A percentile compares a stretch with the other conserved stretches of the same genome.
These are phyloP conservation scores for Cladosporium cucumerinum DNA, from an alignment of 2,329 filamentous ascomycete genomes.

Conservation along the genomic window DNA sequence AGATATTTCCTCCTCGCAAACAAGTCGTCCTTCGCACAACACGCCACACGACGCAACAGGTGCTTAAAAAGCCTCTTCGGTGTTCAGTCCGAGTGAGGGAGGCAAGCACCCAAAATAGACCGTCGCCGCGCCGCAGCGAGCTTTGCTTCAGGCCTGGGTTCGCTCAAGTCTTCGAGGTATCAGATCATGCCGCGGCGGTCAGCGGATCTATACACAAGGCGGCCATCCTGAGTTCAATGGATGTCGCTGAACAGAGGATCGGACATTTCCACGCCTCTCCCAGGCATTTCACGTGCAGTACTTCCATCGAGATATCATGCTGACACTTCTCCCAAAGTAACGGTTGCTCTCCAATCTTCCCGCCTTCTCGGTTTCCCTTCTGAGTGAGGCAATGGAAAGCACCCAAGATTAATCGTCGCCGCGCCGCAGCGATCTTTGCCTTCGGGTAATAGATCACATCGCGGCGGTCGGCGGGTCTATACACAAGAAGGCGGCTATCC, in stretches of 20 bases:
- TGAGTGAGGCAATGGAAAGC: background rate
- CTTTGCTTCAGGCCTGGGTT: background rate
- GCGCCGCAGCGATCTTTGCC: background rate
- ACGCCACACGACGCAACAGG: background rate
- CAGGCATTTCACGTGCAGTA: background rate
- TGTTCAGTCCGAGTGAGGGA: background rate
- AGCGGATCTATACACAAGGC: background rate
- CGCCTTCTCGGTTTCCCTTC: background rate
- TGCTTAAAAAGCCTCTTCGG: background rate
- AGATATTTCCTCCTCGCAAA: background rate
- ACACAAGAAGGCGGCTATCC: background rate
- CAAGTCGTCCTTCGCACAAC: background rate
- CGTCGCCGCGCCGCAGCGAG: background rate
- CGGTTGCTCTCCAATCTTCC: background rate
- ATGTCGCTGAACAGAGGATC: background rate
- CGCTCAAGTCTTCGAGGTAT: background rate
- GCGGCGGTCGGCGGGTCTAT: background rate
- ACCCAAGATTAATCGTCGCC: background rate
- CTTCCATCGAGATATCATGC: background rate
- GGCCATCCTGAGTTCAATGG: background rate
- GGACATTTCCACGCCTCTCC: background rate
- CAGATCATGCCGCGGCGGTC: background rate
- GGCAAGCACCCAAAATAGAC: background rate
- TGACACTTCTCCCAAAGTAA: background rate
- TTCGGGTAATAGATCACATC: background rate